Evolutionary conservation across 352 stramenopile genomes (phyloP).

Genomic region (Pilasporangium apinafurcum): DNA sequence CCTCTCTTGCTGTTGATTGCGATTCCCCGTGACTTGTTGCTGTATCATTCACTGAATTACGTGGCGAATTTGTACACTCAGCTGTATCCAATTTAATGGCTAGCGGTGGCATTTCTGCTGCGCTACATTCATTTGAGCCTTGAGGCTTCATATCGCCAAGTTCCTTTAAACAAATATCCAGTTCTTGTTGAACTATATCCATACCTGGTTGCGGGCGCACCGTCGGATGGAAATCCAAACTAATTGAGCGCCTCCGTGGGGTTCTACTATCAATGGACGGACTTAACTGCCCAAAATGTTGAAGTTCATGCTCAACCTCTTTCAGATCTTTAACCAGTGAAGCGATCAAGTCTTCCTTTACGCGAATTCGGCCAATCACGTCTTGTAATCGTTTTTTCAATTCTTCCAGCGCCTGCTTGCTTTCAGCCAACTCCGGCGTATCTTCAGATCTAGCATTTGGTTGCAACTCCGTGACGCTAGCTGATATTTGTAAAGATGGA

Average conservation of each 20-base stretch:
- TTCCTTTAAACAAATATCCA: too few species aligned
- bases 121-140: not conserved
- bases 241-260: conserved; percentile 15
- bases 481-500: too few species aligned
- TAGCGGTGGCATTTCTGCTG: too few species aligned
- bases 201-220: conserved; percentile 1
- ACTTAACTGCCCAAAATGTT: conserved; percentile 34
- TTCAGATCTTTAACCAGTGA: conserved; percentile 50
- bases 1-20: not conserved
- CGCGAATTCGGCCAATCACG: conserved; percentile 33
- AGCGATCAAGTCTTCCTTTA: conserved; percentile 44
- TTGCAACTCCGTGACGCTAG: too few species aligned
- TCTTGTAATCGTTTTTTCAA: conserved; percentile 34
- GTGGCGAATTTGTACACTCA: too few species aligned
- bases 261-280: conserved; percentile 13
- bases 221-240: conserved; percentile 16
- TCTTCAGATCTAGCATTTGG: not conserved
- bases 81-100: too few species aligned
- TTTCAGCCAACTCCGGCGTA: conserved; percentile 20
- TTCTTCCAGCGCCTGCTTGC: conserved; percentile 31
- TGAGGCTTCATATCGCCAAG: not conserved
- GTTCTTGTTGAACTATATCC: conserved; percentile 3
- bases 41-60: too few species aligned
- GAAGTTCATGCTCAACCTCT: conserved; percentile 49
- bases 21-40: too few species aligned